phyloP scores from a whole-genome alignment of 768 basidiomycete genomes.

The Lepiota venenata region DNA sequence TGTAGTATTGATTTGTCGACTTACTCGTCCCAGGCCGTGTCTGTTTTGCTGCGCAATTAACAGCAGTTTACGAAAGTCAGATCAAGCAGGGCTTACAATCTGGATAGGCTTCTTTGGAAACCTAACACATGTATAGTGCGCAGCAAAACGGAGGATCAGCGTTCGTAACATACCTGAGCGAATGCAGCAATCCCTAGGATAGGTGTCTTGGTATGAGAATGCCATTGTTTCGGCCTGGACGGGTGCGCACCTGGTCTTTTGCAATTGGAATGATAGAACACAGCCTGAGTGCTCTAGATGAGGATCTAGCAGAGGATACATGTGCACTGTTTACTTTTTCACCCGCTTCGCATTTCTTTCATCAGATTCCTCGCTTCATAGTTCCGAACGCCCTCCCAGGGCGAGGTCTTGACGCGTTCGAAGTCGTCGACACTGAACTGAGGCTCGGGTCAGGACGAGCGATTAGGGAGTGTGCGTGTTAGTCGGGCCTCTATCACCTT shows the following conservation, averaged over 20 bases:
- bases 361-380: slow-evolving; percentile 81
- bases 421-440: slow-evolving; percentile 90
- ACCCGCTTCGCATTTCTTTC: slow-evolving; percentile 72
- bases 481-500: slow-evolving; percentile 41
- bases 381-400: slow-evolving; percentile 89
- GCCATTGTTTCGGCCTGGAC: neutral
- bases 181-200: slow-evolving; percentile 71
- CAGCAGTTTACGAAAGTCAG: neutral
- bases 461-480: too few relatives aligned
- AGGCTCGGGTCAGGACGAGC: neutral
- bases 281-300: slow-evolving; percentile 40
- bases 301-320: neutral
- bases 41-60: slow-evolving; percentile 34
- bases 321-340: slow-evolving; percentile 52
- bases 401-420: slow-evolving; percentile 61
- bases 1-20: slow-evolving; percentile 18
- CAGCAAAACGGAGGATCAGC: neutral
- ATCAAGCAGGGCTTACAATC: slow-evolving; percentile 57
- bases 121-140: slow-evolving; percentile 34
- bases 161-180: slow-evolving; percentile 54
- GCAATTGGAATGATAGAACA: slow-evolving; percentile 89
- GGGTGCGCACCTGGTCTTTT: slow-evolving; percentile 63
- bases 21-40: slow-evolving; percentile 88
- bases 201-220: slow-evolving; percentile 6
- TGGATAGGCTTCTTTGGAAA: slow-evolving; percentile 83